Percentiles rank a stretch among this genome's conserved stretches.
phyloP scores from a whole-genome alignment of 2,329 filamentous ascomycete genomes.

The Microdochium nivale region DNA sequence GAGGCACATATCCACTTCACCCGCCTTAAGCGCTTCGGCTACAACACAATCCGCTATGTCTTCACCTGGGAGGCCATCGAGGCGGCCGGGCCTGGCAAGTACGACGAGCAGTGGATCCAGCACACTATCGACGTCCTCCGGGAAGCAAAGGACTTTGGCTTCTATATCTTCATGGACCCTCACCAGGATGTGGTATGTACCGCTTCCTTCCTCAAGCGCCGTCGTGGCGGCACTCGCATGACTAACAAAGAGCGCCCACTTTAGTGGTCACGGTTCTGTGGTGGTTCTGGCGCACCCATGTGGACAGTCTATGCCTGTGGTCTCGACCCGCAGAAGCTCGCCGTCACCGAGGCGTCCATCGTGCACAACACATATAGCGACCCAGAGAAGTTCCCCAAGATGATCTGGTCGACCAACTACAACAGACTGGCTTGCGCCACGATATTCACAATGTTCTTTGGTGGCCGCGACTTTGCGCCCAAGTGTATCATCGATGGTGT shows the following conservation, averaged over 20 bases:
- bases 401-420: constrained; percentile 99
- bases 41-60: constrained; percentile 92
- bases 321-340: constrained; percentile 77
- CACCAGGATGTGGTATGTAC: constrained; percentile 86
- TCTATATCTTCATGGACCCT: constrained; percentile 97
- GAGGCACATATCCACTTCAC: constrained; percentile 84
- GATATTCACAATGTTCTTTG: constrained; percentile 93
- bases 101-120: constrained; percentile 88
- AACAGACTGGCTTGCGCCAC: constrained; percentile 77
- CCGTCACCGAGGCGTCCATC: constrained; percentile 79
- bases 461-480: constrained; percentile 81
- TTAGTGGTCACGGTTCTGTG: constrained; percentile 88
- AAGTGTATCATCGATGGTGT: constrained; percentile 91
- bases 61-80: constrained; percentile 99
- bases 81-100: constrained; percentile 78
- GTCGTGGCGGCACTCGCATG: constrained; percentile 1
- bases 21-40: constrained; percentile 78
- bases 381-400: constrained; percentile 83
- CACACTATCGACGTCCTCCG: constrained; percentile 82
- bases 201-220: not conserved
- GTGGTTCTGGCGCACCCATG: constrained; percentile 91
- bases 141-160: constrained; percentile 80
- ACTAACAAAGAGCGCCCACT: constrained; percentile 14
- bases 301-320: constrained; percentile 97
- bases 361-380: constrained; percentile 92